These are phyloP conservation scores for Malus hybrid DNA, from an alignment of 331 rosid species.

Conservation along the genomic window DNA sequence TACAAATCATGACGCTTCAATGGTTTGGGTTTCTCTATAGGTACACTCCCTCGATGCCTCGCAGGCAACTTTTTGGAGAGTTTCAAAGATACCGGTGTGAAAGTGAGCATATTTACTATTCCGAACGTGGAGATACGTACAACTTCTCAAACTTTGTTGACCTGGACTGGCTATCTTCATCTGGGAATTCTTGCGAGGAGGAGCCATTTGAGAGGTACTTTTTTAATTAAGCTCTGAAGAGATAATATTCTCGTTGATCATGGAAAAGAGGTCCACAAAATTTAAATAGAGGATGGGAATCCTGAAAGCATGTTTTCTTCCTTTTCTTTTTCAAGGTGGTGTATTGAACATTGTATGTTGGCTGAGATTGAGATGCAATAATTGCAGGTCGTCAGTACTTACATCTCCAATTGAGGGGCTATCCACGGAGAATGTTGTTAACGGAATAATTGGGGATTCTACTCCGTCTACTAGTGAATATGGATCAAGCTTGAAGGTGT, in stretches of 20 bases:
- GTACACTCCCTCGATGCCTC: constrained; percentile 70
- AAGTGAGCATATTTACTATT: constrained; percentile 51
- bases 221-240: neutral
- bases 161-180: constrained; percentile 91
- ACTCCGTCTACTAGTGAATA: constrained; percentile 67
- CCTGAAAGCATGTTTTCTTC: neutral
- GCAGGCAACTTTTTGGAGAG: constrained; percentile 65
- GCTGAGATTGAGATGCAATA: constrained; percentile 10
- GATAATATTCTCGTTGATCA: neutral
- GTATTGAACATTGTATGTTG: neutral
- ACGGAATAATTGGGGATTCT: constrained; percentile 58
- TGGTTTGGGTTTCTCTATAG: constrained; percentile 33
- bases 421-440: constrained; percentile 66
- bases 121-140: constrained; percentile 51
- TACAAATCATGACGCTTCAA: neutral
- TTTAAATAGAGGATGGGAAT: neutral
- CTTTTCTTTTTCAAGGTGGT: neutral
- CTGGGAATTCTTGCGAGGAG: constrained; percentile 89
- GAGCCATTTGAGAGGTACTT: constrained; percentile 70
- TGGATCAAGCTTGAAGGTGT: constrained; percentile 68
- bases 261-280: neutral
- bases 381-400: constrained; percentile 59
- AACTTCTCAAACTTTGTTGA: constrained; percentile 94
- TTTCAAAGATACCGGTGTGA: constrained; percentile 59
- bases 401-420: constrained; percentile 49